phyloP scores from a whole-genome alignment of 768 basidiomycete genomes.

The Termitomyces bulborhizus region DNA sequence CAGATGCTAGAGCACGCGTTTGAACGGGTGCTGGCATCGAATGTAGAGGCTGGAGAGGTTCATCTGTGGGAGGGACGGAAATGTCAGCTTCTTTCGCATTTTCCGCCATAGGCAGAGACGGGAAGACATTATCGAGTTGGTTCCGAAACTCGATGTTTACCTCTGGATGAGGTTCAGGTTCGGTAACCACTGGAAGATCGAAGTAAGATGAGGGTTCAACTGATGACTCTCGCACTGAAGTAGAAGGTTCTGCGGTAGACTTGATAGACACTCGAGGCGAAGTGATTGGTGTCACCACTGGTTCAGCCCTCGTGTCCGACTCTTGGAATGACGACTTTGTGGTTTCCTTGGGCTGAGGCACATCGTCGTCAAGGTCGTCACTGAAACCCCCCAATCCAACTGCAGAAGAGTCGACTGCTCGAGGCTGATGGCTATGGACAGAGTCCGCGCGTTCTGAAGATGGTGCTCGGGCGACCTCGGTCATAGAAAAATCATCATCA shows the following conservation, averaged over 20 bases:
- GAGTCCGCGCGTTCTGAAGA: background rate
- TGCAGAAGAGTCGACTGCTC: background rate
- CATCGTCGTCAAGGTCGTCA: background rate
- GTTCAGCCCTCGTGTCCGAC: background rate
- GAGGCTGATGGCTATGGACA: background rate
- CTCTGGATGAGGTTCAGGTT: background rate
- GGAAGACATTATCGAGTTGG: background rate
- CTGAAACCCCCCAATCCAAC: background rate
- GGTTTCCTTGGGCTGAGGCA: background rate
- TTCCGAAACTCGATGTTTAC: background rate
- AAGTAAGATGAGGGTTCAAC: background rate
- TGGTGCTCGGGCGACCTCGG: background rate
- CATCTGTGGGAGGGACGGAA: background rate
- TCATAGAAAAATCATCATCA: background rate
- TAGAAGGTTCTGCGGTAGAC: background rate
- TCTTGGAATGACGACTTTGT: background rate
- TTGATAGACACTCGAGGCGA: background rate
- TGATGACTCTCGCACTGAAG: background rate
- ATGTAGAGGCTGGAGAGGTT: background rate
- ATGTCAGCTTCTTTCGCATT: background rate
- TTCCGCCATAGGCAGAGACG: background rate
- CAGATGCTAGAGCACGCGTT: background rate
- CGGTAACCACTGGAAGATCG: background rate
- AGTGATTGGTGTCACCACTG: background rate
- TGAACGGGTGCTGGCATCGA: background rate